Evolutionary conservation across 2,329 filamentous ascomycete genomes (phyloP), one percentile per base, ranked within the genome.

Genomic region (Davidsoniella australis): DNA sequence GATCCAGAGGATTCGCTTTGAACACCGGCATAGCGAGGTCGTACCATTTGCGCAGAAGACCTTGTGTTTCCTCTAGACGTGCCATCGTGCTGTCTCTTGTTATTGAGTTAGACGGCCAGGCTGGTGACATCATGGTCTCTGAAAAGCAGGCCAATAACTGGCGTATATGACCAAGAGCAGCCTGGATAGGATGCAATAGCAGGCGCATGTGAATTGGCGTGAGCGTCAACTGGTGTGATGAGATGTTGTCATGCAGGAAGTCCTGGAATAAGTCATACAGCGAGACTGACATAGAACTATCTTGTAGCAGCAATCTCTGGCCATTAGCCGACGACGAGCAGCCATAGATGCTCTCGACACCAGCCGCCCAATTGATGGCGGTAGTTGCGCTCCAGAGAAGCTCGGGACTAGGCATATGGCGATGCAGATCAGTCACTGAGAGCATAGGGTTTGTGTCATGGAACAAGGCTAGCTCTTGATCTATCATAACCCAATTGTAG

Each of bases 401-500:
- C 54, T 84, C 78, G 1, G 76, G 62, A 3, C 65, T 64, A 3
- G 80, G 80, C 58, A 85, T 72, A 3, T 79, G 76, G 40, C 76
- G 73, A 18, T 71, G 70, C 44, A 83, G 71, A 51, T 84, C 78
- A 26, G 72, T 78, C 48, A 82, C 72, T 12, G 77, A 73, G 50
- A 85, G 72, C 29, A 82, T 64, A 0, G 78, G 75, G 1, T 69
- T 67, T 1, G 70, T 73, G 57, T 82, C 78, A 55, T 80, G 71
- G 62, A 82, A 82, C 7, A 82, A 64, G 44, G 76, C 75, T 49
- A 82, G 65, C 61, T 85, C 81, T 57, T 84, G 80, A 58, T 85
- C 81, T 20, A 82, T 71, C 73, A 82, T 81, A 17, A 80, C 75
- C 76, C 80, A 85, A 49, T 80, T 82, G 62, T 85, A 83, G n/a